Evolutionary conservation across 1,139 yeast species (phyloP).

Genomic region (Geotrichum candidum): DNA sequence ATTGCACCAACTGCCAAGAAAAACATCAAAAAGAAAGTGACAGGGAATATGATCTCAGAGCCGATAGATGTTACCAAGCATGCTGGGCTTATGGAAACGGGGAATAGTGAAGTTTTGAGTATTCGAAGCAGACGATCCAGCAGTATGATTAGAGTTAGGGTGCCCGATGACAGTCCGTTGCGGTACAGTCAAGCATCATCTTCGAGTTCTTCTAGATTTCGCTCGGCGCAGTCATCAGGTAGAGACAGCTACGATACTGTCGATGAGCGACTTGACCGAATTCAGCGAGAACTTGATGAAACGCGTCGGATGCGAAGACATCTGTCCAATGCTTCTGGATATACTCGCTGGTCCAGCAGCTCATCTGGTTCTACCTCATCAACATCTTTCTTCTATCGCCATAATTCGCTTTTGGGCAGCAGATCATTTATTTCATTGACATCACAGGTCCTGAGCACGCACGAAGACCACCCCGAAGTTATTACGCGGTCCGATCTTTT

Average conservation of each 20-base stretch:
- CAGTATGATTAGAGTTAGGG: neutral
- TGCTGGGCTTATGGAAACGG: constrained; percentile 10
- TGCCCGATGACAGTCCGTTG: neutral
- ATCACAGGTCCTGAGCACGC: constrained; percentile 2
- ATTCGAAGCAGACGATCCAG: constrained; percentile 1
- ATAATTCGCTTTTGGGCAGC: neutral
- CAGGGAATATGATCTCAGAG: neutral
- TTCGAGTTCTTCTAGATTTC: neutral
- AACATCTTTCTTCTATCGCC: neutral
- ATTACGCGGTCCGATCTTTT: constrained; percentile 13
- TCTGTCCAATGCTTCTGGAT: neutral
- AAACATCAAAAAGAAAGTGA: neutral
- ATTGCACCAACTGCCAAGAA: neutral
- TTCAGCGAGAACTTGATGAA: constrained; percentile 16
- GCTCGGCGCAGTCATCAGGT: neutral
- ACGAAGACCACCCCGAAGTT: constrained; percentile 5
- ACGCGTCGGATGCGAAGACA: constrained; percentile 11
- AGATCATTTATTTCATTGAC: constrained; percentile 12
- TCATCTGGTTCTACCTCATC: constrained; percentile 1
- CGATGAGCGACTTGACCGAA: constrained; percentile 9
- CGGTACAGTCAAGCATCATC: neutral
- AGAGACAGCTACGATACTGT: constrained; percentile 9
- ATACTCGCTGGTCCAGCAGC: neutral
- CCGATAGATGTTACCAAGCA: constrained; percentile 16
- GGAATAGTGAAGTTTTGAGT: constrained; percentile 11